phyloP scores from a whole-genome alignment of 108 stramenopile species.

The Cyclostephanos tholiformis region DNA sequence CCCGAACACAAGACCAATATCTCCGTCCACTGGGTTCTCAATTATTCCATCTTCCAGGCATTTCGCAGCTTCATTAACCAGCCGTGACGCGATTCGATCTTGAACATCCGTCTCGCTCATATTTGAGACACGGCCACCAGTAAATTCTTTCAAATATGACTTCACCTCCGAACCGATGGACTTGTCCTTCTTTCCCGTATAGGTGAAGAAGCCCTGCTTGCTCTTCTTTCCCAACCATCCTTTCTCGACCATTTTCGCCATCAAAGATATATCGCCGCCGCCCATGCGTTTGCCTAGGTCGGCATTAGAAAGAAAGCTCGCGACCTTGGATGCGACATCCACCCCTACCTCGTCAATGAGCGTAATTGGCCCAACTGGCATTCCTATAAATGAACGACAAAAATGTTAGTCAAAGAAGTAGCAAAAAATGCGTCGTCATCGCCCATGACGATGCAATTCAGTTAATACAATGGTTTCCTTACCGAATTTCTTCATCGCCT shows the following conservation, averaged over 20 bases:
- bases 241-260: constrained; percentile 95
- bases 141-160: constrained; percentile 74
- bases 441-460: constrained; percentile 92
- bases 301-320: constrained; percentile 88
- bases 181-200: constrained; percentile 86
- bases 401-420: no score
- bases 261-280: constrained; percentile 91
- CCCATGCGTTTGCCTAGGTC: constrained; percentile 95
- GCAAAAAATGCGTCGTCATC: constrained; percentile 94
- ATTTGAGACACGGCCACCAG: constrained; percentile 55
- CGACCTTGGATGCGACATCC: constrained; percentile 95
- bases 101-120: constrained; percentile 91
- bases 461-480: constrained; percentile 26
- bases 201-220: constrained; percentile 97
- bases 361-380: constrained; percentile 87
- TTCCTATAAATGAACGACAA: not conserved
- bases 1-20: constrained; percentile 99
- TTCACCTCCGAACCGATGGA: constrained; percentile 84
- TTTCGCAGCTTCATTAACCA: constrained; percentile 98
- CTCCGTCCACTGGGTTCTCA: constrained; percentile 94
- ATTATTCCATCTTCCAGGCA: constrained; percentile 99
- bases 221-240: constrained; percentile 96
- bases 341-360: constrained; percentile 91
- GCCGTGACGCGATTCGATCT: constrained; percentile 91
- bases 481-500: constrained; percentile 94